Evolutionary conservation across 2,329 filamentous ascomycete species (phyloP).

Genomic region (Simplicillium sp.): DNA sequence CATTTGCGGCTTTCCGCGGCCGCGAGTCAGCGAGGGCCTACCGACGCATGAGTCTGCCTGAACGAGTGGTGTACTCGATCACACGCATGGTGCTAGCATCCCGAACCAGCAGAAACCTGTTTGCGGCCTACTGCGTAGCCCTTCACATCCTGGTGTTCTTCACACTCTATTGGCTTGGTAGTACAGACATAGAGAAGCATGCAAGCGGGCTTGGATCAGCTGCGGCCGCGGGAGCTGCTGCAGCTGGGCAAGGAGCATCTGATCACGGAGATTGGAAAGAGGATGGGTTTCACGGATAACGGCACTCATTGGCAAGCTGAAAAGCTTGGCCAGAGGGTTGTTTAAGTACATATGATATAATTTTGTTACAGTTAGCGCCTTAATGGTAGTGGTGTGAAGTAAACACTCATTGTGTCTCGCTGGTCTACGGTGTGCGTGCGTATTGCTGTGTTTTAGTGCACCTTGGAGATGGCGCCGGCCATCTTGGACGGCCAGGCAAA

Average conservation of each 20-base stretch:
- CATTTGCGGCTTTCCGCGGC: slow-evolving; percentile 92
- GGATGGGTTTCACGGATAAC: slow-evolving; percentile 43
- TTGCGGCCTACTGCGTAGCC: slow-evolving; percentile 82
- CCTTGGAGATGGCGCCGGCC: too few relatives aligned
- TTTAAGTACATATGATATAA: background rate
- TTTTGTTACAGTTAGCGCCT: too few relatives aligned
- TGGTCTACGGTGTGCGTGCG: too few relatives aligned
- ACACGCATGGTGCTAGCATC: slow-evolving; percentile 88
- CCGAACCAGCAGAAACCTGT: slow-evolving; percentile 82
- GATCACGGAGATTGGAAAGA: slow-evolving; percentile 52
- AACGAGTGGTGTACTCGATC: slow-evolving; percentile 81
- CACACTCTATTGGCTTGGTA: slow-evolving; percentile 77
- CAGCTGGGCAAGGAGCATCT: slow-evolving; percentile 27
- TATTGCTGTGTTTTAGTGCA: too few relatives aligned
- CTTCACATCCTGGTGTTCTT: slow-evolving; percentile 82
- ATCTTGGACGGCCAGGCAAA: too few relatives aligned
- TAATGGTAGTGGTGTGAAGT: too few relatives aligned
- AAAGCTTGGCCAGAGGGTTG: background rate
- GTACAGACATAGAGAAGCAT: slow-evolving; percentile 54
- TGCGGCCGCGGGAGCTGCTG: slow-evolving; percentile 33
- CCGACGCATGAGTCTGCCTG: slow-evolving; percentile 85
- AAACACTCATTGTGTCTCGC: too few relatives aligned
- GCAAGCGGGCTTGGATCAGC: slow-evolving; percentile 43
- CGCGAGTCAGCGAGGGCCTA: slow-evolving; percentile 85
- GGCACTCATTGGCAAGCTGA: slow-evolving; percentile 10